phyloP scores from a whole-genome alignment of 2,329 filamentous ascomycete genomes.

The Aschersonia sp. region DNA sequence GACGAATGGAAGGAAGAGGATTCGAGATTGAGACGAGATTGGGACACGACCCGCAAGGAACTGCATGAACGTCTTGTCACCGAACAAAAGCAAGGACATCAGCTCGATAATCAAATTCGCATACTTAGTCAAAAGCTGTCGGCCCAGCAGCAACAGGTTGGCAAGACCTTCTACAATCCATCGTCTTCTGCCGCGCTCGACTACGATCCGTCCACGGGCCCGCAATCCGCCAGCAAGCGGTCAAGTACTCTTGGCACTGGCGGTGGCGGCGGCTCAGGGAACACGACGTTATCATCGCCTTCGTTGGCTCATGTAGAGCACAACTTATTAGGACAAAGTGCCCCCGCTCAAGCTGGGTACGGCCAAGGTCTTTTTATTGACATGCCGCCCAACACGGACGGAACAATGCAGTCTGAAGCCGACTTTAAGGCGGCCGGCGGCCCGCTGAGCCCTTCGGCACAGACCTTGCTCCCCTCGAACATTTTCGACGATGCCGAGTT shows the following conservation, averaged over 20 bases:
- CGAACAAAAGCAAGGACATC: slow-evolving; percentile 30
- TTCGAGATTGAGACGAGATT: slow-evolving; percentile 36
- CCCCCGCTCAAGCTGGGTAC: slow-evolving; percentile 39
- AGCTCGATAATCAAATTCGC: slow-evolving; percentile 30
- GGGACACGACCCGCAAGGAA: slow-evolving; percentile 36
- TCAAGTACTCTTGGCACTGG: slow-evolving; percentile 17
- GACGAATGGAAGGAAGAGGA: slow-evolving; percentile 39
- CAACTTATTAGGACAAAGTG: slow-evolving; percentile 33
- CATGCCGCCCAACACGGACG: slow-evolving; percentile 21
- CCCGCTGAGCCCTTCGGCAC: slow-evolving; percentile 64
- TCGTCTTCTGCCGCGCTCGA: slow-evolving; percentile 29
- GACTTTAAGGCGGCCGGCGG: slow-evolving; percentile 49
- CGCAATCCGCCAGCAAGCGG: slow-evolving; percentile 25
- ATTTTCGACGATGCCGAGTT: slow-evolving; percentile 45
- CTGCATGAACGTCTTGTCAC: slow-evolving; percentile 33
- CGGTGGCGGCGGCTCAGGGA: slow-evolving; percentile 1
- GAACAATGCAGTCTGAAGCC: slow-evolving; percentile 39
- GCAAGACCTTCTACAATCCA: slow-evolving; percentile 29
- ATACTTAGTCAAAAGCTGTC: slow-evolving; percentile 32
- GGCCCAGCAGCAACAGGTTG: slow-evolving; percentile 24
- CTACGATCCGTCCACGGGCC: slow-evolving; percentile 26
- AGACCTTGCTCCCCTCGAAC: slow-evolving; percentile 56
- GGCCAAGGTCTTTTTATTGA: slow-evolving; percentile 38
- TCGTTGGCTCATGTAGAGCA: slow-evolving; percentile 15
- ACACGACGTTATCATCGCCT: slow-evolving; percentile 2